Percentiles rank a stretch among this genome's conserved stretches.
Conservation (phyloP, 495 filamentous ascomycete species). For the Talaromyces wortmannii region DNA sequence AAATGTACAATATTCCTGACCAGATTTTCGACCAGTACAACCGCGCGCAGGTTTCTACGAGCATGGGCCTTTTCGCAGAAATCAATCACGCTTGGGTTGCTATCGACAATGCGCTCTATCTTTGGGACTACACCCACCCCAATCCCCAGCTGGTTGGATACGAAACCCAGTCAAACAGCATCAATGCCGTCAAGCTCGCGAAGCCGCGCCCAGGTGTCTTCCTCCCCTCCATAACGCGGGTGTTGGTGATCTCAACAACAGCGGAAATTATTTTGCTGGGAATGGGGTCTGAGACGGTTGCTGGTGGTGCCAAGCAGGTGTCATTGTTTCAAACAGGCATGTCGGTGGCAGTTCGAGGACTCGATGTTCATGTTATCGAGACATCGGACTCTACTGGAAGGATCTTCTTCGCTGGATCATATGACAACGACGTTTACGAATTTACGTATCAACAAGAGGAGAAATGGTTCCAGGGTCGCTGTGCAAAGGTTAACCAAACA, state of each 20-base stretch:
- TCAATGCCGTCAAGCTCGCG: constrained; percentile 77
- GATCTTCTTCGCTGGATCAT: constrained; percentile 82
- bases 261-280: constrained; percentile 78
- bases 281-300: constrained; percentile 52
- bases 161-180: constrained; percentile 79
- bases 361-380: constrained; percentile 68
- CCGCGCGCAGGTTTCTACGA: constrained; percentile 69
- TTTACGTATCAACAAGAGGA: constrained; percentile 94
- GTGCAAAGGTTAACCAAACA: constrained; percentile 79
- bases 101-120: constrained; percentile 90
- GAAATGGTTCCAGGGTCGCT: constrained; percentile 83
- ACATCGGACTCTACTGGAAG: constrained; percentile 71
- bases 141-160: constrained; percentile 86
- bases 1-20: constrained; percentile 81
- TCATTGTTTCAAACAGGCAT: constrained; percentile 79
- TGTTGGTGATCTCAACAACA: constrained; percentile 83
- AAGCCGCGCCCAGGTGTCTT: constrained; percentile 77
- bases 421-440: constrained; percentile 83
- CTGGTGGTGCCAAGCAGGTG: constrained; percentile 62
- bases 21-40: constrained; percentile 87
- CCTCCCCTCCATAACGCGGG: constrained; percentile 70
- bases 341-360: constrained; percentile 61
- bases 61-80: constrained; percentile 89
- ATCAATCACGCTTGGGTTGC: constrained; percentile 91
- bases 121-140: constrained; percentile 93